Base-by-base conservation (phyloP, 495 filamentous ascomycete species). In the Niebla homalea region DNA sequence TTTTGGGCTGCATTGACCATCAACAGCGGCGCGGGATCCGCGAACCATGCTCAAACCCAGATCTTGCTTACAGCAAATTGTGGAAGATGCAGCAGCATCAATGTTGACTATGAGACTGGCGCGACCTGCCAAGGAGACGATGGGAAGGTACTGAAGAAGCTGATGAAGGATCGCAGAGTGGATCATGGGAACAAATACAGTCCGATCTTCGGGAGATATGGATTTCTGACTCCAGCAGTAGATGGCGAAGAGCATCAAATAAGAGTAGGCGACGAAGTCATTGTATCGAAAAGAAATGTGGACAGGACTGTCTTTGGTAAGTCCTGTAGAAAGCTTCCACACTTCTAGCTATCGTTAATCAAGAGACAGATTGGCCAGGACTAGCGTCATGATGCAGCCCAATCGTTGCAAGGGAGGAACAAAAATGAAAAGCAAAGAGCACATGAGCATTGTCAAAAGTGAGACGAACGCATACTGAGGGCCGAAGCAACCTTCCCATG, bases 201-300 rank as follows among this genome's bases (percentile, higher is more conserved):
- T 63, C 88, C 88, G 36, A 77, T 92, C 1, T 93, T 90, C 76
- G 88, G 88, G 20, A 70, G 87, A 41, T 94, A 93, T 68, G 79
- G 71, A 4, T 93, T 89, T 60, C 60, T 84, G 39, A 63, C 68
- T 32, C 49, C 56, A 36, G 61, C 62, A 39, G 63, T 59, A 12
- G 55, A 57, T 18, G 36, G 60, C 43, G 21, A 59, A 50, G 29
- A 50, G 58, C 4, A 48, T 55, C 50, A 22, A 40, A 65, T 90
- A 35, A 67, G 63, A 4, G 77, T 92, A 35, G 87, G 87, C 0
- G 85, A 90, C 68, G 74, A 79, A 60, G 78, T 89, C 16, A 55
- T 53, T 32, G 79, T 93, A 25, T 71, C 69, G 14, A 73, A 68
- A 60, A 62, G 70, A 53, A 78, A 78, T 48, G 57, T 64, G 25